Conservation (phyloP, 2,329 filamentous ascomycete species). For the Aspergillus sp. region DNA sequence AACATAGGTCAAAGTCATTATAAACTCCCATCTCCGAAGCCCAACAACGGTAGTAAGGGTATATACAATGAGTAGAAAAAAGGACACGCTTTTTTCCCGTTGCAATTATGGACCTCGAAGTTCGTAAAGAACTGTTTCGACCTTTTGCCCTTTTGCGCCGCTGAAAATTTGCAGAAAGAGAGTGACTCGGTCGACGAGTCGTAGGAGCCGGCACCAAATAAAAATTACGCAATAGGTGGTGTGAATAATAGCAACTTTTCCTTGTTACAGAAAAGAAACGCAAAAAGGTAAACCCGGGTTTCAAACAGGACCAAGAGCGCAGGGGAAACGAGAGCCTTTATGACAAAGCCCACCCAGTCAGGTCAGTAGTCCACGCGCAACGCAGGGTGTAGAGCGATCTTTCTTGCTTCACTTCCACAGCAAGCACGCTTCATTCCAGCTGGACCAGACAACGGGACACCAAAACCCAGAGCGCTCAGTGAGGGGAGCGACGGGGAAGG, state of each 20-base stretch:
- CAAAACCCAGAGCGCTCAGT: conserved; percentile 22
- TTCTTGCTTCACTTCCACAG: conserved; percentile 39
- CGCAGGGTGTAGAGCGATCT: conserved; percentile 35
- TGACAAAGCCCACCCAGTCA: conserved; percentile 11
- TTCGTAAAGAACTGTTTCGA: conserved; percentile 22
- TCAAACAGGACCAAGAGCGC: conserved; percentile 5
- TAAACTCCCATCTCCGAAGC: conserved; percentile 24
- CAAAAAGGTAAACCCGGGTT: conserved; percentile 7
- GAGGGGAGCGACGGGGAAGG: conserved; percentile 16
- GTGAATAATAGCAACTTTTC: conserved; percentile 19
- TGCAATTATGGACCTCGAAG: conserved; percentile 18
- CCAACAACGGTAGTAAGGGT: conserved; percentile 26
- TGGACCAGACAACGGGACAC: conserved; percentile 32
- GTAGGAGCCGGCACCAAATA: conserved; percentile 6
- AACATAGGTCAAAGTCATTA: conserved; percentile 20
- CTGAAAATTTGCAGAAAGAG: conserved; percentile 16
- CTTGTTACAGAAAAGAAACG: conserved; percentile 25
- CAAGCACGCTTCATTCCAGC: conserved; percentile 43
- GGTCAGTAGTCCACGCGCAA: conserved; percentile 33
- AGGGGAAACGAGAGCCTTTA: conserved; percentile 3
- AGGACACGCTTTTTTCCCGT: conserved; percentile 26
- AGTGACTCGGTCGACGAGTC: conserved; percentile 22
- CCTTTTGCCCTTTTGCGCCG: conserved; percentile 15
- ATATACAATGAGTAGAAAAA: conserved; percentile 28
- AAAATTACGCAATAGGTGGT: conserved; percentile 18